Conservation (phyloP, 306 rosid species). For the Malus sieversii region DNA sequence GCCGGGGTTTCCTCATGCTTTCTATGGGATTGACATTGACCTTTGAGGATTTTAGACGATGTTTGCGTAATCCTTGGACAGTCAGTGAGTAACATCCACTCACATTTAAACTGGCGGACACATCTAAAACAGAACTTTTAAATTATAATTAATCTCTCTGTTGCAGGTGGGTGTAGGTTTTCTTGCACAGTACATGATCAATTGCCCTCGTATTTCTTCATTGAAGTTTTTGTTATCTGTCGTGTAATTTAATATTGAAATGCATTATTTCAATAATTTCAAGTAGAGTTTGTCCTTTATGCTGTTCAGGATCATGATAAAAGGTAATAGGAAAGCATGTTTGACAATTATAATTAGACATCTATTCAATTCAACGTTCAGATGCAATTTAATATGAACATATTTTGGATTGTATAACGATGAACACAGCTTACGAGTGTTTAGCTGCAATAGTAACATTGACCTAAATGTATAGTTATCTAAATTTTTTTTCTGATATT, state of each 20-base stretch:
- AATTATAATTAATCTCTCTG: slow-evolving; percentile 17
- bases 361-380: not conserved
- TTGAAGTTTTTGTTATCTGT: not conserved
- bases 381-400: too few relatives aligned
- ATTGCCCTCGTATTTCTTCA: slow-evolving; percentile 60
- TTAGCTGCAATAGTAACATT: not conserved
- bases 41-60: slow-evolving; percentile 84
- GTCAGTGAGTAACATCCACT: slow-evolving; percentile 46
- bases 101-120: not conserved
- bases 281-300: not conserved
- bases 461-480: not conserved
- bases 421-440: not conserved
- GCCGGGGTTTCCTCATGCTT: slow-evolving; percentile 90
- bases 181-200: slow-evolving; percentile 88
- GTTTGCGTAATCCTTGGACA: slow-evolving; percentile 89
- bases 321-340: not conserved
- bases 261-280: not conserved
- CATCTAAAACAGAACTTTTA: not conserved
- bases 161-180: slow-evolving; percentile 94
- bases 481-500: slow-evolving; percentile 17
- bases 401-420: too few relatives aligned
- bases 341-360: not conserved
- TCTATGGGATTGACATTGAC: slow-evolving; percentile 96
- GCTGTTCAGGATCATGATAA: not conserved
- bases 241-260: not conserved